Evolutionary conservation across 202 grass and related monocot genomes (phyloP), one percentile per base, ranked within the genome.

Genomic region (Dendrocalamus latiflorus): DNA sequence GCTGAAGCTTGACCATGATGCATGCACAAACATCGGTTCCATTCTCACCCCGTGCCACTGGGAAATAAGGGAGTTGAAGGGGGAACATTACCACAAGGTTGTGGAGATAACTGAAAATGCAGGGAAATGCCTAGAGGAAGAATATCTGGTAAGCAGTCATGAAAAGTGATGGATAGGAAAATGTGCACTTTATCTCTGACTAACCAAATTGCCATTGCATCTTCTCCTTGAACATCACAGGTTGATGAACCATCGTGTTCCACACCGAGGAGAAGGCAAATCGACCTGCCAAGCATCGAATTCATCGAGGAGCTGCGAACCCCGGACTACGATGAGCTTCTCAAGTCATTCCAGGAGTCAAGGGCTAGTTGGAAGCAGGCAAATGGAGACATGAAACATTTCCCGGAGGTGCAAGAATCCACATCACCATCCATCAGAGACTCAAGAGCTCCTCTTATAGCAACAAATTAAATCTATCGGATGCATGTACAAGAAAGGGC

Each of bases 241-340:
- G 89, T 98, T 39, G 95, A 98, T 89, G 89, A 89, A 44, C 93
- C 91, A 0, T 95, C 93, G 0, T 98, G 95, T 90, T 98, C 89
- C 1, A 95, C 95, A 0, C 93, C 95, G 0, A 90, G 89, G 76
- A 95, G 76, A 82, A 82, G 95, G 83, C 56, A 87, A 8, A 93
- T 98, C 33, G 75, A 95, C 81, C 80, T 95, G 15, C 93, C 93
- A 77, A 84, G 89, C 43, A 68, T 75, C 8, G 66, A 89, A 75
- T 93, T 84, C 9, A 98, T 98, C 16, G 93, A 98, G 77, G 91
- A 93, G 79, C 80, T 98, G 65, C 86, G 93, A 39, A 95, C 93
- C 2, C 91, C 93, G 0, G 85, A 81, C 83, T 95, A 93, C 7
- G 78, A 95, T 4, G 93, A 93, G 47, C 91, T 98, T 64, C 74